phyloP scores from a whole-genome alignment of 352 stramenopile species.

The Saprolegnia diclina region DNA sequence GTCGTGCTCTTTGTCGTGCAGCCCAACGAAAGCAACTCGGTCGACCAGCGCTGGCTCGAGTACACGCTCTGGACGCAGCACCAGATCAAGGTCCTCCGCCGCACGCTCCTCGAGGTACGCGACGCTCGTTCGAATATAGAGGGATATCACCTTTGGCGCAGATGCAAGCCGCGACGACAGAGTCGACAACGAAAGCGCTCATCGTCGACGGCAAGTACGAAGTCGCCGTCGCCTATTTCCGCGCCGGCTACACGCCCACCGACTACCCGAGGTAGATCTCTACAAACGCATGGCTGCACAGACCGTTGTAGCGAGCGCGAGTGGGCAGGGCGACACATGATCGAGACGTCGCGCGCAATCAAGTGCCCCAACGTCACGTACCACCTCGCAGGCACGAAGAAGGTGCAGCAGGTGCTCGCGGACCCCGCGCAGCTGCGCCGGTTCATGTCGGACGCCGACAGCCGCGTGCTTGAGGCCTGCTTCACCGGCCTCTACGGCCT shows the following conservation, averaged over 20 bases:
- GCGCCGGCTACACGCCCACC: conserved; percentile 93
- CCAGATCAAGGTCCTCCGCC: conserved; percentile 64
- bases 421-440: conserved; percentile 73
- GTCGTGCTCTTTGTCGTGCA: conserved; percentile 90
- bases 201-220: conserved; percentile 55
- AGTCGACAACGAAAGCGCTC: conserved; percentile 42
- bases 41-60: conserved; percentile 91
- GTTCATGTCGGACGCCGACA: conserved; percentile 80
- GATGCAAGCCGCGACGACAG: conserved; percentile 17
- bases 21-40: conserved; percentile 80
- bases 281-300: no score
- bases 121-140: conserved; percentile 28
- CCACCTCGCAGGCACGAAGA: conserved; percentile 97
- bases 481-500: conserved; percentile 95
- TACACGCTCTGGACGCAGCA: conserved; percentile 87
- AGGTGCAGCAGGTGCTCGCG: conserved; percentile 96
- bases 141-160: conserved; percentile 10
- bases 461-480: conserved; percentile 68
- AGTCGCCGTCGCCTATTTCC: conserved; percentile 94
- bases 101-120: conserved; percentile 65
- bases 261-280: conserved; percentile 92
- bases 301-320: conserved; percentile 46
- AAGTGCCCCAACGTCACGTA: conserved; percentile 96
- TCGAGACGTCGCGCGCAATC: conserved; percentile 90
- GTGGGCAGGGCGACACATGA: conserved; percentile 81